Percentiles rank a stretch among this genome's conserved stretches.
These are phyloP conservation scores for Bauhinia variegata DNA, from an alignment of 306 rosid species.

Conservation along the genomic window DNA sequence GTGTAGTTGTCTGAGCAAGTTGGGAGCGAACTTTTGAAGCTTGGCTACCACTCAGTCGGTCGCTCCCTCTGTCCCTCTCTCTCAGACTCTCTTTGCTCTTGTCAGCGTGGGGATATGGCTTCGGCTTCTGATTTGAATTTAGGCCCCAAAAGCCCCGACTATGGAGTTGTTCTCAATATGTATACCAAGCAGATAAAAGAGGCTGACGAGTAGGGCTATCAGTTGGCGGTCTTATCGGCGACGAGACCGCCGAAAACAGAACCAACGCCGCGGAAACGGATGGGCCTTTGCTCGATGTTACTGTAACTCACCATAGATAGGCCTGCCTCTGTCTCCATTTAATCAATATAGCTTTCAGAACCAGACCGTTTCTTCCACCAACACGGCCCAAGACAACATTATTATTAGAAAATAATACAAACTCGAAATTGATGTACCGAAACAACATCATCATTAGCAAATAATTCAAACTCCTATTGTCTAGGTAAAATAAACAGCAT, in stretches of 20 bases:
- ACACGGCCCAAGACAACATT: too few relatives aligned
- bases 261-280: not conserved
- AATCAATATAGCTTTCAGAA: too few relatives aligned
- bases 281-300: not conserved
- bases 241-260: conserved; percentile 47
- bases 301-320: too few relatives aligned
- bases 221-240: conserved; percentile 62
- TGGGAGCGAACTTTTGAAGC: conserved; percentile 25
- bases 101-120: conserved; percentile 6
- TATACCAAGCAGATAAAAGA: conserved; percentile 29
- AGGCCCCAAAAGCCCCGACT: conserved; percentile 13
- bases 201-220: conserved; percentile 52
- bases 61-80: not conserved
- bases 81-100: not conserved
- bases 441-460: too few relatives aligned
- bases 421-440: too few relatives aligned
- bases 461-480: too few relatives aligned
- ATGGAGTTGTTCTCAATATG: not conserved
- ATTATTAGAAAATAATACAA: too few relatives aligned
- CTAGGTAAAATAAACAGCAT: too few relatives aligned
- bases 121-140: conserved; percentile 29
- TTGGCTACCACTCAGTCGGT: conserved; percentile 22
- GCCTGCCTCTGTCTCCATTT: too few relatives aligned
- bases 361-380: too few relatives aligned
- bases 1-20: not conserved